phyloP scores from a whole-genome alignment of 2,329 filamentous ascomycete genomes.

The Lachnellula cervina region DNA sequence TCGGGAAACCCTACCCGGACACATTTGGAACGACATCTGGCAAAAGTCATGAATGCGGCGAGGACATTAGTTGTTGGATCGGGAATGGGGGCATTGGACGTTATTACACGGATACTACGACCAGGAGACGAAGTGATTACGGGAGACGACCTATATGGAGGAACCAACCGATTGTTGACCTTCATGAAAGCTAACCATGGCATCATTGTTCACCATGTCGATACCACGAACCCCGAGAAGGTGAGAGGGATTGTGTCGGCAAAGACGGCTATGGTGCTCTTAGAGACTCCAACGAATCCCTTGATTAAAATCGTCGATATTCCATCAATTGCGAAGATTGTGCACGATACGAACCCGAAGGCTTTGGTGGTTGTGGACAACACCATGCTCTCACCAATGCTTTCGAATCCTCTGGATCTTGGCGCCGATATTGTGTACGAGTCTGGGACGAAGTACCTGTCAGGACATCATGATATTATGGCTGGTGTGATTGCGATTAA shows the following conservation, averaged over 20 bases:
- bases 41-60: slow-evolving; percentile 97
- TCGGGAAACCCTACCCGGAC: slow-evolving; percentile 96
- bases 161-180: slow-evolving; percentile 87
- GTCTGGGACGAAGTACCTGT: slow-evolving; percentile 95
- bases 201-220: slow-evolving; percentile 92
- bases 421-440: slow-evolving; percentile 97
- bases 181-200: slow-evolving; percentile 85
- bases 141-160: slow-evolving; percentile 94
- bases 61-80: slow-evolving; percentile 90
- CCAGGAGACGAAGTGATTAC: slow-evolving; percentile 97
- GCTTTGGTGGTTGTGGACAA: slow-evolving; percentile 93
- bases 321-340: slow-evolving; percentile 66
- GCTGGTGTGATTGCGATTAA: slow-evolving; percentile 94
- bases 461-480: slow-evolving; percentile 98
- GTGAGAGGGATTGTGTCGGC: slow-evolving; percentile 64
- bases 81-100: slow-evolving; percentile 95
- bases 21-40: slow-evolving; percentile 91
- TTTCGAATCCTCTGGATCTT: slow-evolving; percentile 88
- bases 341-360: slow-evolving; percentile 71
- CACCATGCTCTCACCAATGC: slow-evolving; percentile 95
- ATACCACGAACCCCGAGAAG: slow-evolving; percentile 74
- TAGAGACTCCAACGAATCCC: slow-evolving; percentile 96
- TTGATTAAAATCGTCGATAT: slow-evolving; percentile 98
- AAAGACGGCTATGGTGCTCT: slow-evolving; percentile 91
- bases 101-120: slow-evolving; percentile 84